These are phyloP conservation scores for Bipolaris cookei DNA, from an alignment of 2,329 filamentous ascomycete genomes.

Conservation along the genomic window DNA sequence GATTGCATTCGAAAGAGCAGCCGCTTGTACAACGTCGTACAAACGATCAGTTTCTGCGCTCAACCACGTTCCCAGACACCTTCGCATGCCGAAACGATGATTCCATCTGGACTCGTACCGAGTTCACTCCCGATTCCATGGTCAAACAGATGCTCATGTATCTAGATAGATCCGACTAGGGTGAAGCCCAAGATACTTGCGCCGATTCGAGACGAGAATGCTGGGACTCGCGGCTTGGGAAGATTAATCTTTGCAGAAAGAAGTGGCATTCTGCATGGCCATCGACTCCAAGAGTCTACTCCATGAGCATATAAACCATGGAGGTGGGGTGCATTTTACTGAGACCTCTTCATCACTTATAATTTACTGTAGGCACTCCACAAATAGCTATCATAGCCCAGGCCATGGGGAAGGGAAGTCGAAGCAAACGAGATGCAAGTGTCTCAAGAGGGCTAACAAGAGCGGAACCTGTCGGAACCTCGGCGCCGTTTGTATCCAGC, in stretches of 20 bases:
- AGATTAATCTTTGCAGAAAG: not conserved
- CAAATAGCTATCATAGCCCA: too few species aligned
- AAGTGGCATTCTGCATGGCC: not conserved
- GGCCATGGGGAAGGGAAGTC: slow-evolving; percentile 3
- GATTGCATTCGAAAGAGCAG: slow-evolving; percentile 16
- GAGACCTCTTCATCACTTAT: too few species aligned
- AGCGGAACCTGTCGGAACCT: slow-evolving; percentile 22
- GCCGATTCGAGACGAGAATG: slow-evolving; percentile 20
- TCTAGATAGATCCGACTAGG: slow-evolving; percentile 23
- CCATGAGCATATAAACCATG: too few species aligned
- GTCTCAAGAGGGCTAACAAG: slow-evolving; percentile 15
- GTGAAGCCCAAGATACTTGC: slow-evolving; percentile 15
- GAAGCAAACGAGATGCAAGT: slow-evolving; percentile 22
- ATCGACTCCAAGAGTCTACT: not conserved
- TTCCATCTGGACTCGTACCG: slow-evolving; percentile 16
- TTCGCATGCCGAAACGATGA: slow-evolving; percentile 18
- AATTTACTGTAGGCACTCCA: not conserved
- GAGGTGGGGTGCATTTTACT: not conserved
- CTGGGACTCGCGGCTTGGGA: not conserved
- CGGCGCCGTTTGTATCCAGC: slow-evolving; percentile 21
- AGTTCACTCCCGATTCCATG: slow-evolving; percentile 21
- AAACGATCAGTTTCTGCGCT: slow-evolving; percentile 18
- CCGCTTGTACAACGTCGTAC: slow-evolving; percentile 29
- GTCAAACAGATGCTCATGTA: slow-evolving; percentile 17
- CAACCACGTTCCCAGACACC: slow-evolving; percentile 25